Base-by-base conservation (phyloP, 805 yeast species). In the Lipomyces sp. region DNA sequence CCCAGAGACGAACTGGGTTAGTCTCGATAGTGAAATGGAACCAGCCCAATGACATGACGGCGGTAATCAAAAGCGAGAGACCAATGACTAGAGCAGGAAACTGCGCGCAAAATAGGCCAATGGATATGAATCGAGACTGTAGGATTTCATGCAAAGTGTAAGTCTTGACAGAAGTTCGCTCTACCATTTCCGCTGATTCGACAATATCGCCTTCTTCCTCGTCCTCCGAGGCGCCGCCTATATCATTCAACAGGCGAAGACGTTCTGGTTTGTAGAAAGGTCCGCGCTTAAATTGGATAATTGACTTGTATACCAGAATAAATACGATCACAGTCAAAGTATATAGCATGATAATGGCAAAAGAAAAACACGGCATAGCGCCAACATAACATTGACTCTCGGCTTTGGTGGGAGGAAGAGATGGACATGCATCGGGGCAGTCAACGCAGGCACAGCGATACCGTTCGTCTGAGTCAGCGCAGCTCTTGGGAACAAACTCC, bases 371-470 rank as follows among this genome's bases (percentile, higher is more conserved):
- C 0, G 90, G 87, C 1, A 90, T 37, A 0, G 69, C 66, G 0
- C 84, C 86, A 1, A 88, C 73, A 29, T 63, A 68, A 65, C 96
- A 86, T 3, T 55, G 51, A 1, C 42, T 23, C 0, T 67, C 64
- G 2, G 65, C 59, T 1, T 69, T 65, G 6, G 67, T 63, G 0
- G 58, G 45, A 0, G 80, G 80, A 21, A 91, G 72, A 0, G 57
- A 63, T 0, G 98, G 97, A 63, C 98, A 91, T 1, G 89, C 77
- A 1, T 66, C 71, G 0, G 84, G 80, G 67, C 98, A 91, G 68
- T 91, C 98, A 0, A 95, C 76, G 63, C 98, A 91, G 0, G 98
- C 86, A 69, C 96, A 89, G 58, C 78, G 78, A 65, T 80, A 91
- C 2, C 63, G 59, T 18, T 72, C 70, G 37, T 72, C 74, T 1